These are phyloP conservation scores for Talaromyces sp. DNA, from an alignment of 2,329 filamentous ascomycete species.

Conservation along the genomic window DNA sequence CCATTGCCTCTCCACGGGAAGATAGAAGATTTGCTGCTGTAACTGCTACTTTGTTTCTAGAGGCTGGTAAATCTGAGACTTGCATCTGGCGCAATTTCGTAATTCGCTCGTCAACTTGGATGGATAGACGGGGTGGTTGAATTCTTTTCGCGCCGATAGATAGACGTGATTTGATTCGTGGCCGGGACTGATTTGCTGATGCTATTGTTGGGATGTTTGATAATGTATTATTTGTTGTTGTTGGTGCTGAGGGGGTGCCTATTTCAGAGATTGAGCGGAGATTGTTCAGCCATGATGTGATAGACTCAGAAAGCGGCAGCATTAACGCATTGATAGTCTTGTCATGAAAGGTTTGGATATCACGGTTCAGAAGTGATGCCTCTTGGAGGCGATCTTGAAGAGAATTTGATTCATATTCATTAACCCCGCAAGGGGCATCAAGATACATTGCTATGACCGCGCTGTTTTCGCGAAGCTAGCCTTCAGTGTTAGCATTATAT, in stretches of 20 bases:
- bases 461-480: slow-evolving; percentile 34
- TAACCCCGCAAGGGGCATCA: slow-evolving; percentile 26
- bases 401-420: slow-evolving; percentile 1
- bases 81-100: slow-evolving; percentile 29
- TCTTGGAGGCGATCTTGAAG: neutral
- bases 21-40: slow-evolving; percentile 35
- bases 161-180: slow-evolving; percentile 14
- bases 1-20: slow-evolving; percentile 31
- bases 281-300: slow-evolving; percentile 26
- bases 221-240: slow-evolving; percentile 12
- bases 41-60: slow-evolving; percentile 33
- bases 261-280: slow-evolving; percentile 29
- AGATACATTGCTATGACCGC: slow-evolving; percentile 39
- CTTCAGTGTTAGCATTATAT: slow-evolving; percentile 18
- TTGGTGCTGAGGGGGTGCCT: slow-evolving; percentile 9
- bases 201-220: slow-evolving; percentile 13
- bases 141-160: slow-evolving; percentile 10
- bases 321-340: slow-evolving; percentile 27
- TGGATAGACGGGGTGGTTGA: slow-evolving; percentile 23
- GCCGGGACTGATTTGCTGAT: slow-evolving; percentile 17
- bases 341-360: slow-evolving; percentile 36
- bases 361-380: slow-evolving; percentile 30
- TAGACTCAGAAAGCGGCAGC: slow-evolving; percentile 24
- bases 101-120: slow-evolving; percentile 29
- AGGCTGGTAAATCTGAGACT: slow-evolving; percentile 31